Evolutionary conservation across 345 rosid genomes (phyloP).

Genomic region (Rubroshorea leprosula): DNA sequence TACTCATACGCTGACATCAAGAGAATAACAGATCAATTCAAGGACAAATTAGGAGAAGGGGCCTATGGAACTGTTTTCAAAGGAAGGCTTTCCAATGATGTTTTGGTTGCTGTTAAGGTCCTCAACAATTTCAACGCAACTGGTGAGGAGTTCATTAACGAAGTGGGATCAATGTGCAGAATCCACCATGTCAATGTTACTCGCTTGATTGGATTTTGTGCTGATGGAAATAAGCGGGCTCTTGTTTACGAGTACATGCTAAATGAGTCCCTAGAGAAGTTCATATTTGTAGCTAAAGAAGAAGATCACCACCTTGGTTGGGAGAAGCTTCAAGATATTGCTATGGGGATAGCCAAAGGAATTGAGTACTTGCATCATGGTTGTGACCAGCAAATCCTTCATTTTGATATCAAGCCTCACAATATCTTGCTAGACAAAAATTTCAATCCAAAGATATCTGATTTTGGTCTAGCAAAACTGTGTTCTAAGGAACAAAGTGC

Average conservation of each 20-base stretch:
- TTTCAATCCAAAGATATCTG: conserved; percentile 22
- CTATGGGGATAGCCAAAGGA: conserved; percentile 23
- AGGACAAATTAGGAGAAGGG: conserved; percentile 10
- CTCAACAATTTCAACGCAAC: conserved; percentile 4
- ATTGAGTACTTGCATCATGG: conserved; percentile 29
- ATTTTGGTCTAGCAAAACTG: conserved; percentile 31
- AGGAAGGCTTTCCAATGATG: conserved; percentile 11
- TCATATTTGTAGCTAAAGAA: conserved; percentile 2
- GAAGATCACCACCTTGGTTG: conserved; percentile 10
- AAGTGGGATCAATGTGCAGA: conserved; percentile 21
- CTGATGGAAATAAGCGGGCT: conserved; percentile 13
- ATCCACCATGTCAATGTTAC: conserved; percentile 30
- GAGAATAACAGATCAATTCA: not conserved
- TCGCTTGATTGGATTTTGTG: conserved; percentile 22
- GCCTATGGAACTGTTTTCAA: conserved; percentile 6
- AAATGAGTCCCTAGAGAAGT: conserved; percentile 28
- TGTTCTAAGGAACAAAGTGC: conserved; percentile 3
- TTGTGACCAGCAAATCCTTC: conserved; percentile 24
- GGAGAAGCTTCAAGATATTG: conserved; percentile 16
- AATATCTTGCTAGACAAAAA: conserved; percentile 15
- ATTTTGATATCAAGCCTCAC: conserved; percentile 30
- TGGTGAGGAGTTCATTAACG: conserved; percentile 13
- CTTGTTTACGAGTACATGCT: conserved; percentile 25
- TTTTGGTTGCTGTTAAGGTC: not conserved
- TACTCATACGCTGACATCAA: not conserved